Evolutionary conservation across 2,329 filamentous ascomycete species (phyloP).

Genomic region (Hymenoscyphus linearis): DNA sequence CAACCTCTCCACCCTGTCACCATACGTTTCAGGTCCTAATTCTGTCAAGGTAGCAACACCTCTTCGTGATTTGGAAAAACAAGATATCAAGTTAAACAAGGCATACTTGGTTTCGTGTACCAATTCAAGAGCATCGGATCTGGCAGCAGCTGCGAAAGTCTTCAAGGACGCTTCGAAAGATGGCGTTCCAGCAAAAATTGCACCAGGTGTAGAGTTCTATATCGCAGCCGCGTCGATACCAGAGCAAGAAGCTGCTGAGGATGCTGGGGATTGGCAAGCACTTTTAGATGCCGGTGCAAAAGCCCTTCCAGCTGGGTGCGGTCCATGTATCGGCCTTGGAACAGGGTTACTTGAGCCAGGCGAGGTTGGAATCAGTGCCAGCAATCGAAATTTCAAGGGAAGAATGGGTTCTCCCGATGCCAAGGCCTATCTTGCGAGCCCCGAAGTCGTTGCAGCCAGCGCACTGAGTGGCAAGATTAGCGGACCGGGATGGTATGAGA

Average conservation of each 20-base stretch:
- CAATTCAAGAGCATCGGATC: conserved; percentile 75
- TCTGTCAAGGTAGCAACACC: conserved; percentile 84
- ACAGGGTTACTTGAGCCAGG: conserved; percentile 71
- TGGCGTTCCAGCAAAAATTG: conserved; percentile 63
- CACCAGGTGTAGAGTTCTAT: conserved; percentile 75
- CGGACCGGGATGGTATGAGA: conserved; percentile 74
- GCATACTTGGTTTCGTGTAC: conserved; percentile 90
- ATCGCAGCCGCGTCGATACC: conserved; percentile 77
- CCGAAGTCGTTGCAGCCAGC: conserved; percentile 88
- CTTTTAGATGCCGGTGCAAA: conserved; percentile 76
- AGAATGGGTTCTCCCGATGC: conserved; percentile 79
- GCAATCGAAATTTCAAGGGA: conserved; percentile 87
- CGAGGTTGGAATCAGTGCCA: conserved; percentile 80
- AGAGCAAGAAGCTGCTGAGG: conserved; percentile 74
- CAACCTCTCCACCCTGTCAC: conserved; percentile 76
- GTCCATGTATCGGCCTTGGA: conserved; percentile 80
- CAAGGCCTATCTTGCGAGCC: conserved; percentile 80
- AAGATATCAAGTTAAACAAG: conserved; percentile 74
- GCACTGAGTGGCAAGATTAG: conserved; percentile 68
- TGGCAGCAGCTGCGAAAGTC: conserved; percentile 75
- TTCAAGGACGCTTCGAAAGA: conserved; percentile 69
- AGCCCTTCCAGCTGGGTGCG: conserved; percentile 68
- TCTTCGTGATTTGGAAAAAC: conserved; percentile 62
- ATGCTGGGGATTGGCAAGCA: conserved; percentile 77
- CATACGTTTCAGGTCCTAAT: conserved; percentile 83